These are phyloP conservation scores for Rosa chinensis DNA, from an alignment of 306 rosid genomes.

Conservation along the genomic window DNA sequence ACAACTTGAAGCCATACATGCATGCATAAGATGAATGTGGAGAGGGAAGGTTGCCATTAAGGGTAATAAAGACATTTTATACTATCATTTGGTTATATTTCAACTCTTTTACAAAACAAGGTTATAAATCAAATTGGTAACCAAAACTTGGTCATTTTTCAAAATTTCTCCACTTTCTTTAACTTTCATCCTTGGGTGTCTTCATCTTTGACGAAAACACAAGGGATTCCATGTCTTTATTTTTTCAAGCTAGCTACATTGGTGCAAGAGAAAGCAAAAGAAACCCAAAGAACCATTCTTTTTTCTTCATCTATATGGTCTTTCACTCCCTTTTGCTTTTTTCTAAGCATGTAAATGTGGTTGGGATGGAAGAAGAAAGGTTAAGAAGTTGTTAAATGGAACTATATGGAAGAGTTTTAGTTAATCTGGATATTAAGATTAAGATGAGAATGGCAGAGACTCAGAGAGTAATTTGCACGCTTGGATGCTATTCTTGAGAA, in stretches of 20 bases:
- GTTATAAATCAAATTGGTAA: too few relatives aligned
- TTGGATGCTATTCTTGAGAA: not conserved
- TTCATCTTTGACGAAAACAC: constrained; percentile 61
- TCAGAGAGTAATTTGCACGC: constrained; percentile 34
- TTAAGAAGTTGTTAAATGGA: not conserved
- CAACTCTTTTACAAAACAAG: too few relatives aligned
- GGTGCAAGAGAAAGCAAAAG: constrained; percentile 73
- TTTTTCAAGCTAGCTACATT: constrained; percentile 34
- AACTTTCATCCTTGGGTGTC: constrained; percentile 52
- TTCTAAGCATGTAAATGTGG: constrained; percentile 13
- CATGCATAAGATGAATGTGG: too few relatives aligned
- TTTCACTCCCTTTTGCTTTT: constrained; percentile 25
- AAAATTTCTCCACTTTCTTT: constrained; percentile 9
- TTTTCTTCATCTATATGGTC: not conserved
- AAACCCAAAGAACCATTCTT: constrained; percentile 22
- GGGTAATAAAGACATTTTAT: too few relatives aligned
- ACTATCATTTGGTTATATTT: too few relatives aligned
- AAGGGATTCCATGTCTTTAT: constrained; percentile 31
- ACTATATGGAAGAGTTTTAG: not conserved
- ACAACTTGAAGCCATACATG: too few relatives aligned
- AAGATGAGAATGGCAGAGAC: constrained; percentile 16
- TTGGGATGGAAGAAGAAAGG: not conserved
- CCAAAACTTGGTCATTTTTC: too few relatives aligned
- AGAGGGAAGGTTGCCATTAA: too few relatives aligned
- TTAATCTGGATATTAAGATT: constrained; percentile 1